Evolutionary conservation across 306 rosid genomes (phyloP).

Genomic region (Psophocarpus tetragonolobus): DNA sequence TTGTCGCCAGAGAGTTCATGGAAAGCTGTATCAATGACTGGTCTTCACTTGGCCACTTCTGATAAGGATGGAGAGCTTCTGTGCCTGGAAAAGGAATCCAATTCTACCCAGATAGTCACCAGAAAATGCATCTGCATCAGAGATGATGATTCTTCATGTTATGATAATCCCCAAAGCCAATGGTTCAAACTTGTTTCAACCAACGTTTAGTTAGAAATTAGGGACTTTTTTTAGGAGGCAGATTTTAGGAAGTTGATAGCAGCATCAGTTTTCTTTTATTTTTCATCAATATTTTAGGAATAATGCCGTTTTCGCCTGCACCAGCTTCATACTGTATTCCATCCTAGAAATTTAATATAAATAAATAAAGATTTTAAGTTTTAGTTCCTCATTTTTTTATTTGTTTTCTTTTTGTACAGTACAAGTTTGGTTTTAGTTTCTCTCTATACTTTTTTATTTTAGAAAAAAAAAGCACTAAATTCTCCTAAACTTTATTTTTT

Average conservation of each 20-base stretch:
- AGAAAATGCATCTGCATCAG: constrained; percentile 46
- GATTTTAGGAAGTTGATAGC: background rate
- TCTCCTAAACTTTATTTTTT: too few species aligned
- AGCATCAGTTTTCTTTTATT: background rate
- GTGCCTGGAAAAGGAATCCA: constrained; percentile 36
- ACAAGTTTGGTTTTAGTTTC: too few species aligned
- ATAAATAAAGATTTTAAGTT: background rate
- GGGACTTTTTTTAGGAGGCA: background rate
- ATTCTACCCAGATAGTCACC: constrained; percentile 35
- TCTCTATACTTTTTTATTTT: too few species aligned
- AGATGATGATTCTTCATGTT: constrained; percentile 41
- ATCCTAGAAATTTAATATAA: background rate
- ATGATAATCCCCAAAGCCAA: constrained; percentile 43
- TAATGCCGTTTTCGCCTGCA: background rate
- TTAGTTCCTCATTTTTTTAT: too few species aligned
- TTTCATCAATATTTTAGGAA: background rate
- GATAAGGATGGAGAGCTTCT: constrained; percentile 1
- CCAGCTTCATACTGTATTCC: background rate
- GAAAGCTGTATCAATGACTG: constrained; percentile 31
- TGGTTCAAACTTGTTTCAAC: constrained; percentile 56
- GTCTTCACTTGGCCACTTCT: constrained; percentile 52
- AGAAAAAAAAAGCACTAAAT: too few species aligned
- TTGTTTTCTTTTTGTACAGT: too few species aligned
- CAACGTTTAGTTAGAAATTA: constrained; percentile 22
- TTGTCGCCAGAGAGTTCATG: constrained; percentile 40